Conservation (phyloP, 305 asterid species). For the Solanum aculeatissimum region DNA sequence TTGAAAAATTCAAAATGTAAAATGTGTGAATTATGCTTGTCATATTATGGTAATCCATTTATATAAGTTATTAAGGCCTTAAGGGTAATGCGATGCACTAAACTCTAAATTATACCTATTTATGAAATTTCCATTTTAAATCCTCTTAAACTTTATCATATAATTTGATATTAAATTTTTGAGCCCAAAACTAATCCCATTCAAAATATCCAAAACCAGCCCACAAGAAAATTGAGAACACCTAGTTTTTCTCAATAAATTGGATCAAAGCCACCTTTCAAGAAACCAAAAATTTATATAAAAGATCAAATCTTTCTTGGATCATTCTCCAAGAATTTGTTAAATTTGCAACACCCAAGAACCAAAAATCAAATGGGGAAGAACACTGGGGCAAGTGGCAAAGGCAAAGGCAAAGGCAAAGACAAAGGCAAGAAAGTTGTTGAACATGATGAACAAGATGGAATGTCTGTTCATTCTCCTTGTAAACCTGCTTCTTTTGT, state of each 20-base stretch:
- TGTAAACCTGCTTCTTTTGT: conserved; percentile 58
- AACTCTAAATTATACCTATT: too few species aligned
- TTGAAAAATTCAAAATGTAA: too few species aligned
- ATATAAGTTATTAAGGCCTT: too few species aligned
- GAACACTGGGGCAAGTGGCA: conserved; percentile 5
- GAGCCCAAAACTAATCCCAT: not conserved
- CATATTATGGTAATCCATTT: too few species aligned
- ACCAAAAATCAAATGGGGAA: conserved; percentile 6
- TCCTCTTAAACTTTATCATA: not conserved
- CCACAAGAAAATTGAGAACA: not conserved
- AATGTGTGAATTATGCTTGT: too few species aligned
- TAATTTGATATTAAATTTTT: not conserved
- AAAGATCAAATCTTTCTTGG: not conserved
- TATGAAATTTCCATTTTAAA: not conserved
- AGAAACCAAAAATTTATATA: not conserved
- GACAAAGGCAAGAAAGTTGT: not conserved
- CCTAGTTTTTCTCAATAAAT: not conserved
- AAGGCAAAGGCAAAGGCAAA: conserved; percentile 1
- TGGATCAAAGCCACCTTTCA: not conserved
- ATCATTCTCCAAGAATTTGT: too few species aligned
- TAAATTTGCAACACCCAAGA: not conserved
- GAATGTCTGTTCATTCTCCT: conserved; percentile 83
- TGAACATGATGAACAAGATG: conserved; percentile 48
- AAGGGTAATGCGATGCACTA: too few species aligned
- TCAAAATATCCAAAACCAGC: not conserved